Evolutionary conservation across 1,284 basidiomycete genomes (phyloP).

Genomic region (Fomitiporia mediterranea): DNA sequence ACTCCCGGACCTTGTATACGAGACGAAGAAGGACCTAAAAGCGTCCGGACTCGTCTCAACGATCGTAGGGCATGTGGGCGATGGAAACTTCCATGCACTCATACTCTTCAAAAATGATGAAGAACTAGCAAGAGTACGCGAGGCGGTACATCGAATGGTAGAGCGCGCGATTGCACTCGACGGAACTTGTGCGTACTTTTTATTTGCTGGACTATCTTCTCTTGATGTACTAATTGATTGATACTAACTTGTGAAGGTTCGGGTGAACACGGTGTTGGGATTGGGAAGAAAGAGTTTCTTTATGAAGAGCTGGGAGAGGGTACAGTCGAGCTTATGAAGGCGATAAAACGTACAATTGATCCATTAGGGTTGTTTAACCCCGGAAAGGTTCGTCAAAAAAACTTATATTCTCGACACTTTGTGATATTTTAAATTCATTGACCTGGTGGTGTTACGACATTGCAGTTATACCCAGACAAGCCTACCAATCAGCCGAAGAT

Average conservation of each 20-base stretch:
- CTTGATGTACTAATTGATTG: background rate
- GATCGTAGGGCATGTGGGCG: slow-evolving; percentile 81
- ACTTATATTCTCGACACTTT: background rate
- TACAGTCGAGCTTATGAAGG: slow-evolving; percentile 83
- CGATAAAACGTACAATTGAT: slow-evolving; percentile 73
- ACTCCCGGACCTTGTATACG: slow-evolving; percentile 69
- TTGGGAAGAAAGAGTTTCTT: slow-evolving; percentile 78
- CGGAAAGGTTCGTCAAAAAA: slow-evolving; percentile 59
- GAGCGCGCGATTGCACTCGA: slow-evolving; percentile 69
- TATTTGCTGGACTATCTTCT: slow-evolving; percentile 28
- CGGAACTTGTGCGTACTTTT: slow-evolving; percentile 51
- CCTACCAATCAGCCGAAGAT: background rate
- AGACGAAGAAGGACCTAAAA: slow-evolving; percentile 71
- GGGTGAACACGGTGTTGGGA: slow-evolving; percentile 85
- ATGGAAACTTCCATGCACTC: slow-evolving; percentile 54
- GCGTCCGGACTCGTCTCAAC: slow-evolving; percentile 55
- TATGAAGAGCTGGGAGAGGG: slow-evolving; percentile 75
- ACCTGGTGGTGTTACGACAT: background rate
- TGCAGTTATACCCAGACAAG: slow-evolving; percentile 19
- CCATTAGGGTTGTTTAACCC: slow-evolving; percentile 80
- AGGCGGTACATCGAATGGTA: slow-evolving; percentile 64
- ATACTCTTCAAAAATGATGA: slow-evolving; percentile 61
- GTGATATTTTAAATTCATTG: background rate
- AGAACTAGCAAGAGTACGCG: slow-evolving; percentile 47
- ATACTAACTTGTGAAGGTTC: slow-evolving; percentile 43